phyloP scores from a whole-genome alignment of 805 yeast species.

The Schizosaccharomyces octosporus region DNA sequence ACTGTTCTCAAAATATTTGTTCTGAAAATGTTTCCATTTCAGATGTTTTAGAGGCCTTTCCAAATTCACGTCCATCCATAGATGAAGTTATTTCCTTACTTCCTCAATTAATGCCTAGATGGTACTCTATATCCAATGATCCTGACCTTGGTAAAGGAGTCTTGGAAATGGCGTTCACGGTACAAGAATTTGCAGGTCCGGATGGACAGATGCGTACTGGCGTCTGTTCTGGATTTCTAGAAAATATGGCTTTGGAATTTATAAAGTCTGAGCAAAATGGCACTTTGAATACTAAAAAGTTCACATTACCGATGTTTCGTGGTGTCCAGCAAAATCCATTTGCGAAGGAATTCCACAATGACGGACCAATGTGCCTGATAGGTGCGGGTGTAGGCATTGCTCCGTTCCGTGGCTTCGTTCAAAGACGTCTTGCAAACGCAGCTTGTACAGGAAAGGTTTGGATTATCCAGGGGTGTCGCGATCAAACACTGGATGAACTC shows the following conservation, averaged over 20 bases:
- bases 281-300: background rate
- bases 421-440: conserved; percentile 10
- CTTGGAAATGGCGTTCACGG: conserved; percentile 11
- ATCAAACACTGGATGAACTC: conserved; percentile 9
- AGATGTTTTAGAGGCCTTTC: background rate
- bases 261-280: background rate
- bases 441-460: conserved; percentile 9
- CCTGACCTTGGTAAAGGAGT: conserved; percentile 11
- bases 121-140: conserved; percentile 48
- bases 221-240: conserved; percentile 9
- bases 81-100: conserved; percentile 39
- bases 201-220: conserved; percentile 9
- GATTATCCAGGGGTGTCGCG: conserved; percentile 12
- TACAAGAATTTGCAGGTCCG: conserved; percentile 8
- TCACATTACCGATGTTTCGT: conserved; percentile 8
- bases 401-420: conserved; percentile 12
- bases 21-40: background rate
- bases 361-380: conserved; percentile 11
- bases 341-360: conserved; percentile 10
- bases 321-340: conserved; percentile 11
- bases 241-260: conserved; percentile 5
- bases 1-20: conserved; percentile 1
- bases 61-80: conserved; percentile 9
- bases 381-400: conserved; percentile 13
- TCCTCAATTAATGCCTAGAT: conserved; percentile 49